phyloP scores from a whole-genome alignment of 2,329 filamentous ascomycete species.

The Niveomyces coronatus region DNA sequence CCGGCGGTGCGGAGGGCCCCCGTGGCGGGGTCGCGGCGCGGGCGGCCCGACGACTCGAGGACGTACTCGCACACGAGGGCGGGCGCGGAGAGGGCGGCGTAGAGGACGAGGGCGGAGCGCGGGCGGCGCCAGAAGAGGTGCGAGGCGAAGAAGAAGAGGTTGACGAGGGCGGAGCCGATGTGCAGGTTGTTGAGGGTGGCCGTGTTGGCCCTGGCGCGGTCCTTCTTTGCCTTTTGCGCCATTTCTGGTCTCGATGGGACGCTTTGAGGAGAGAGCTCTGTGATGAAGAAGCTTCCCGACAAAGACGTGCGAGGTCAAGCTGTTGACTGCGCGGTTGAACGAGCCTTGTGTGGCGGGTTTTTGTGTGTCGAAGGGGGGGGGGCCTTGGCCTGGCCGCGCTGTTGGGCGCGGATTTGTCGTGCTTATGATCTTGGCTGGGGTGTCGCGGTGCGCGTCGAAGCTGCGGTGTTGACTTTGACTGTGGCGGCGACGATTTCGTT shows the following conservation, averaged over 20 bases:
- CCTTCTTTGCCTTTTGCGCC: constrained; percentile 55
- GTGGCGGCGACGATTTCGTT: no score
- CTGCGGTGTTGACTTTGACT: no score
- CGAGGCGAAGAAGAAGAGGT: constrained; percentile 63
- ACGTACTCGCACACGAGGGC: constrained; percentile 72
- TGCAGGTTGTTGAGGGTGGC: constrained; percentile 73
- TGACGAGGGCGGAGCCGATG: constrained; percentile 60
- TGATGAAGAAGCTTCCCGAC: neutral
- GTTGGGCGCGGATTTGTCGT: no score
- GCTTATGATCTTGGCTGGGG: no score
- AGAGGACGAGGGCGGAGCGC: constrained; percentile 47
- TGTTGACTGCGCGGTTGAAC: no score
- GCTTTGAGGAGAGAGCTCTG: no score
- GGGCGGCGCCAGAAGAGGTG: constrained; percentile 57
- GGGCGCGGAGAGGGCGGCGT: constrained; percentile 62
- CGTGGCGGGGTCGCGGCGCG: constrained; percentile 54
- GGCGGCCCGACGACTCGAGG: constrained; percentile 76
- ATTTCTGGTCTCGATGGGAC: constrained; percentile 23
- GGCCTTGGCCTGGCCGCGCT: no score
- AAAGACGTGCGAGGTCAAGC: no score
- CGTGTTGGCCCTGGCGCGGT: constrained; percentile 66
- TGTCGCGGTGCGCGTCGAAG: no score
- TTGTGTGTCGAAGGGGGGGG: no score
- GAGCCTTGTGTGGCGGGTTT: no score
- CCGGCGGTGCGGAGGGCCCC: constrained; percentile 64